A percentile compares a stretch with the other conserved stretches of the same genome.
Evolutionary conservation across 371 early-diverging fungal species (phyloP).

Genomic region (Mortierella sp.): DNA sequence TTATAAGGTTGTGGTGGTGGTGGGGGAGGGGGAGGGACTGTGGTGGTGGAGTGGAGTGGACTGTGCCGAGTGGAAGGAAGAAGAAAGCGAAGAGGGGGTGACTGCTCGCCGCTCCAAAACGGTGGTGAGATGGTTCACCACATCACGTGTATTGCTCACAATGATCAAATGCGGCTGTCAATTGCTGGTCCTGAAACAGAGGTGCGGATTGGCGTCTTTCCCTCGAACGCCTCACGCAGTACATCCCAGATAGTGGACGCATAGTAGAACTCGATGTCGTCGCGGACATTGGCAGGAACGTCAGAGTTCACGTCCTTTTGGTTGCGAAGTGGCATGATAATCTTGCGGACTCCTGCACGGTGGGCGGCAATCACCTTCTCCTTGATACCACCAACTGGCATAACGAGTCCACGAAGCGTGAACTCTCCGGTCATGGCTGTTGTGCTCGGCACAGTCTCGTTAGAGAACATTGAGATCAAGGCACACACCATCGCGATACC

Average conservation of each 20-base stretch:
- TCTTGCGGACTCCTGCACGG: conserved; percentile 76
- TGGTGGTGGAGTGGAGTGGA: background rate
- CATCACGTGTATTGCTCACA: too few relatives aligned
- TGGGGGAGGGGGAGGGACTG: background rate
- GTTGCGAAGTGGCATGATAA: conserved; percentile 69
- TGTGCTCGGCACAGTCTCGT: conserved; percentile 62
- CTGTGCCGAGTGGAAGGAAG: too few relatives aligned
- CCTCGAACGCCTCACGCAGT: conserved; percentile 66
- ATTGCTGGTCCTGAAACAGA: conserved; percentile 18
- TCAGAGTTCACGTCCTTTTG: conserved; percentile 70
- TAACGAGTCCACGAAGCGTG: conserved; percentile 82
- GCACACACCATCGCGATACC: conserved; percentile 80
- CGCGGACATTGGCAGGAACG: conserved; percentile 70
- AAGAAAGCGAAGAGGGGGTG: conserved; percentile 10
- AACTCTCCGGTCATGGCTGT: conserved; percentile 91
- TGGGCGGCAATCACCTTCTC: conserved; percentile 91
- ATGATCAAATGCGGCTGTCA: conserved; percentile 36
- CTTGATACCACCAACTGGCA: conserved; percentile 89
- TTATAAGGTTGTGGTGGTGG: too few relatives aligned
- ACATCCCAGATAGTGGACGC: conserved; percentile 77
- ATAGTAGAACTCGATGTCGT: conserved; percentile 77
- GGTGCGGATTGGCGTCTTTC: conserved; percentile 24
- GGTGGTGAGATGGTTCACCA: too few relatives aligned
- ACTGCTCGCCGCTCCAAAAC: too few relatives aligned
- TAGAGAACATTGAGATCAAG: conserved; percentile 79